These are phyloP conservation scores for Gnomoniopsis smithogilvyi DNA, from an alignment of 2,329 filamentous ascomycete species.

Conservation along the genomic window DNA sequence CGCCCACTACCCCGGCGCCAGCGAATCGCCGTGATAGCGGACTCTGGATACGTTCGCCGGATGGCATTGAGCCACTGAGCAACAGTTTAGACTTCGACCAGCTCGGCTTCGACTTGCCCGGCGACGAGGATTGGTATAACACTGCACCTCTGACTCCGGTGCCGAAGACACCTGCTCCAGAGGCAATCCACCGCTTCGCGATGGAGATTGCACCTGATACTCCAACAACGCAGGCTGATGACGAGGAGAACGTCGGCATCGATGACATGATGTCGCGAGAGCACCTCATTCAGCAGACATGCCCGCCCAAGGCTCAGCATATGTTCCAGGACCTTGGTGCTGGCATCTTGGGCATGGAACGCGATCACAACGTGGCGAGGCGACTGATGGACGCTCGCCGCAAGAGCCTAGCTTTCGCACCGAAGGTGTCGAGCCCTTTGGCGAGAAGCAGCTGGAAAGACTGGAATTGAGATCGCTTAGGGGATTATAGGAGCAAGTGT, in stretches of 20 bases:
- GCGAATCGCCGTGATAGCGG: conserved; percentile 50
- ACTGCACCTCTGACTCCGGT: conserved; percentile 48
- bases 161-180: conserved; percentile 56
- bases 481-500: neutral
- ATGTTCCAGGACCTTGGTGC: conserved; percentile 37
- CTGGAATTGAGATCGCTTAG: conserved; percentile 36
- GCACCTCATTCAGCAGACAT: conserved; percentile 47
- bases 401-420: conserved; percentile 76
- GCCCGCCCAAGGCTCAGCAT: conserved; percentile 46
- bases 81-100: conserved; percentile 30
- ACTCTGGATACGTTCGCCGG: conserved; percentile 53
- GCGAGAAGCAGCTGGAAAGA: conserved; percentile 39
- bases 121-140: conserved; percentile 33
- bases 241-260: conserved; percentile 23
- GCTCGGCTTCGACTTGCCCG: conserved; percentile 34
- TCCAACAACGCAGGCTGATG: conserved; percentile 32
- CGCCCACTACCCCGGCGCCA: conserved; percentile 43
- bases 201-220: conserved; percentile 46
- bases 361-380: conserved; percentile 56
- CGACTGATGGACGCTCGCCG: conserved; percentile 68
- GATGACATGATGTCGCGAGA: conserved; percentile 31
- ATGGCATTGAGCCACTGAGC: conserved; percentile 34
- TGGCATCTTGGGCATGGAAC: conserved; percentile 44
- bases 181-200: conserved; percentile 50
- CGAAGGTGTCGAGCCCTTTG: conserved; percentile 71